Evolutionary conservation across 495 filamentous ascomycete species (phyloP).

Genomic region (Penicillium macrosclerotiorum): DNA sequence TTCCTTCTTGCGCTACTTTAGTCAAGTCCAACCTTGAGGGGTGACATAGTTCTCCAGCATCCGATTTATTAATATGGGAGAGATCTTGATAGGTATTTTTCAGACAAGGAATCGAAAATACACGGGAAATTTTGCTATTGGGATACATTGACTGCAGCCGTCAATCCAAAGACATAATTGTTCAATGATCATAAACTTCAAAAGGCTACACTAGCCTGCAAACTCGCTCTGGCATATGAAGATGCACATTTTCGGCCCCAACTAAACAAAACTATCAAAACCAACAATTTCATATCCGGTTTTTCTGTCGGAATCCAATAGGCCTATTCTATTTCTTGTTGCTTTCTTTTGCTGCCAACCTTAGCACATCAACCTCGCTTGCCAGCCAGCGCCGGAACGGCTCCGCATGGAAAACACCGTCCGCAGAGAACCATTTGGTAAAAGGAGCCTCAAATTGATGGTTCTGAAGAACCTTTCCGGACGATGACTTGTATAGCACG

Average conservation of each 20-base stretch:
- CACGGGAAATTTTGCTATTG: too few relatives aligned
- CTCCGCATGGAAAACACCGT: constrained; percentile 76
- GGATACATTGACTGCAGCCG: neutral
- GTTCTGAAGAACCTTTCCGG: constrained; percentile 41
- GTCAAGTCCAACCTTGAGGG: too few relatives aligned
- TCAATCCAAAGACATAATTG: neutral
- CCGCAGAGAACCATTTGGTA: constrained; percentile 79
- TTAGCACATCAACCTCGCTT: constrained; percentile 63
- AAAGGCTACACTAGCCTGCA: neutral
- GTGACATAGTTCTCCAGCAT: too few relatives aligned
- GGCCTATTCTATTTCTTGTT: constrained; percentile 36
- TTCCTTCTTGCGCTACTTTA: neutral
- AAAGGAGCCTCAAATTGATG: constrained; percentile 67
- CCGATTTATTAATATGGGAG: too few relatives aligned
- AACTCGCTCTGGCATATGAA: neutral
- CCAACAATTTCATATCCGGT: neutral
- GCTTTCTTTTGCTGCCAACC: constrained; percentile 58
- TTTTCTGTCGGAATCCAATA: neutral
- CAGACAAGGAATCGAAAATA: too few relatives aligned
- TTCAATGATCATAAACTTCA: neutral
- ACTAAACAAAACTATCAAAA: neutral
- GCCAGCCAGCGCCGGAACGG: constrained; percentile 85
- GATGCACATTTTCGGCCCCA: neutral
- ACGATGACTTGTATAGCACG: constrained; percentile 52
- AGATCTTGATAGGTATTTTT: too few relatives aligned